Evolutionary conservation across 306 rosid species (phyloP), one percentile per base, ranked within the genome.

Genomic region (Vicia faba): DNA sequence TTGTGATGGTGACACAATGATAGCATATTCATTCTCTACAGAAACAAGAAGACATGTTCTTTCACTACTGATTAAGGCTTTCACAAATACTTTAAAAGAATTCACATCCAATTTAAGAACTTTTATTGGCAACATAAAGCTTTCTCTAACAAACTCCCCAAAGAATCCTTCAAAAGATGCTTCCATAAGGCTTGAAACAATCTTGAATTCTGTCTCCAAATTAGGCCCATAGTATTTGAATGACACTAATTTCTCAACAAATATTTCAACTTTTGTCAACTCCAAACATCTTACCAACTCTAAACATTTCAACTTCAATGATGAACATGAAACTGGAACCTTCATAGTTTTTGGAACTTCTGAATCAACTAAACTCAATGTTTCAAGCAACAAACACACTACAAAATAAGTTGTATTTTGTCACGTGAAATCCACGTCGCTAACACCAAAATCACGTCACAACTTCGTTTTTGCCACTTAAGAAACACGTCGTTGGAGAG

Each of bases 141-240:
- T 57, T 57, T 57, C 62, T 64, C 57, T 45, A 23, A 5, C 48
- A 63, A 74, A 69, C 4, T 39, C 29, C n/a, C 54, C 44, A 18
- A 36, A 79, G 18, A 59, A 15, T 50, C 80, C 83, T 70, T 80
- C 80, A 58, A 69, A 64, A 29, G 73, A 6, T 23, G 77, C 80
- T 74, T 64, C 80, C 70, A 49, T 26, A 15, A 79, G 83, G 31
- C 66, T 35, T 57, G 83, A 77, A 38, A 70, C 70, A 1, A 62
- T 39, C 73, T 64, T 70, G 19, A 79, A 50, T 50, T 58, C 61
- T 40, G 18, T 33, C 39, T 74, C 66, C 61, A 74, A 64, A 58
- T 6, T 28, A 16, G 73, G 1, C 44, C 80, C 83, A 58, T 20
- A 64, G 73, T 74, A 79, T 74, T 39, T 69, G 46, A 74, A 64